phyloP scores from a whole-genome alignment of 2,329 filamentous ascomycete genomes.

The Neonectria ditissima region DNA sequence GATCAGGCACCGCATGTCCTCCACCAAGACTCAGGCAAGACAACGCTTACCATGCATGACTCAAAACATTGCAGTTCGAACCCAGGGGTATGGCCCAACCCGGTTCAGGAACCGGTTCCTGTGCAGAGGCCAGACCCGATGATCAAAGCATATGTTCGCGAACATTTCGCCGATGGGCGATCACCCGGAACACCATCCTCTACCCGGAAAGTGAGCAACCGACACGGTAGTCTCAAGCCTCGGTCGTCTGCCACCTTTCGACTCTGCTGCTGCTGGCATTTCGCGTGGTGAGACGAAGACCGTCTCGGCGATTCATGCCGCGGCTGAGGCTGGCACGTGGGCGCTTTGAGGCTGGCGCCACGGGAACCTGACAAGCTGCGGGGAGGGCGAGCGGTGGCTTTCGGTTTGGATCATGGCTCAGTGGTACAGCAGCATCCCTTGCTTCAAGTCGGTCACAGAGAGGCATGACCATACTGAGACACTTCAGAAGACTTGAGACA shows the following conservation, averaged over 20 bases:
- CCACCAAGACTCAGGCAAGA: not conserved
- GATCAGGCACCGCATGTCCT: not conserved
- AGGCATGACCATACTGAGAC: conserved; percentile 14
- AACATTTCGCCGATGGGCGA: not conserved
- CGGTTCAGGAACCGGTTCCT: not conserved
- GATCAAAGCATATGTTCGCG: not conserved
- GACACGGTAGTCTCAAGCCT: not conserved
- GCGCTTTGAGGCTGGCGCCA: not conserved
- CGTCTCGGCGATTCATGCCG: conserved; percentile 1
- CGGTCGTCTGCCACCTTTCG: not conserved
- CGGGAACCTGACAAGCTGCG: not conserved
- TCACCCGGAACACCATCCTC: not conserved
- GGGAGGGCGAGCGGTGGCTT: not conserved
- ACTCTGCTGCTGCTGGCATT: not conserved
- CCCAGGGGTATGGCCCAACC: conserved; percentile 11
- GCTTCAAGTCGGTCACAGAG: conserved; percentile 1
- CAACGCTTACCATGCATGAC: conserved; percentile 23
- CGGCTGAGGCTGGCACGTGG: not conserved
- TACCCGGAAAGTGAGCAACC: not conserved
- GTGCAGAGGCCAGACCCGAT: not conserved
- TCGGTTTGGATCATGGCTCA: not conserved
- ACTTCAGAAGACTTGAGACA: conserved; percentile 20
- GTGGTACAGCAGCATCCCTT: not conserved
- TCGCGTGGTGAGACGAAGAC: conserved; percentile 1
- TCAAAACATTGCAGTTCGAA: conserved; percentile 18